Evolutionary conservation across 805 yeast genomes (phyloP).

Genomic region (Sungouiozyma ichnusensis): DNA sequence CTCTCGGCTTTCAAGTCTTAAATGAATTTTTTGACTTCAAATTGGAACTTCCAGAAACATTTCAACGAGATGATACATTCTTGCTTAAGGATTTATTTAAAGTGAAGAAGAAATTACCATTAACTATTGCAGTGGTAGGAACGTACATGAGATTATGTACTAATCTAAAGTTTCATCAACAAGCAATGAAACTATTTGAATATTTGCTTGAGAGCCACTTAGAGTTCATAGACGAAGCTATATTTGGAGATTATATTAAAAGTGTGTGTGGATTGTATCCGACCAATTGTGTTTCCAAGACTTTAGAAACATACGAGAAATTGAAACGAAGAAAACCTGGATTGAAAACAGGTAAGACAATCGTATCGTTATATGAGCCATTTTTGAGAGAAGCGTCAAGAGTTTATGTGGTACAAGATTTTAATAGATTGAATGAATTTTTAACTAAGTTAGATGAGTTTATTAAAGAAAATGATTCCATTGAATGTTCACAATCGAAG

Average conservation of each 20-base stretch:
- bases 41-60: slow-evolving; percentile 9
- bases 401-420: slow-evolving; percentile 7
- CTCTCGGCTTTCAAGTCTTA: slow-evolving; percentile 7
- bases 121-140: slow-evolving; percentile 13
- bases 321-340: slow-evolving; percentile 8
- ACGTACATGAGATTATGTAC: slow-evolving; percentile 13
- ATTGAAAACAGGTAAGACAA: slow-evolving; percentile 8
- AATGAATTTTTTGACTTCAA: slow-evolving; percentile 12
- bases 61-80: slow-evolving; percentile 7
- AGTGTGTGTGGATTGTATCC: slow-evolving; percentile 9
- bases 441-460: slow-evolving; percentile 10
- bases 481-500: slow-evolving; percentile 6
- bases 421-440: slow-evolving; percentile 5
- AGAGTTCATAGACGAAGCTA: slow-evolving; percentile 13
- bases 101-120: slow-evolving; percentile 5
- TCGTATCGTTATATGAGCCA: slow-evolving; percentile 18
- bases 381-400: slow-evolving; percentile 19
- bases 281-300: slow-evolving; percentile 10
- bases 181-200: slow-evolving; percentile 13
- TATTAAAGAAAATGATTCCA: slow-evolving; percentile 13
- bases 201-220: slow-evolving; percentile 1
- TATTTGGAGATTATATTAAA: slow-evolving; percentile 12
- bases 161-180: slow-evolving; percentile 8
- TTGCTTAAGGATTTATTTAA: background rate
- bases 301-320: slow-evolving; percentile 8